Evolutionary conservation across 768 basidiomycete genomes (phyloP).

Genomic region (Mycena maculata): DNA sequence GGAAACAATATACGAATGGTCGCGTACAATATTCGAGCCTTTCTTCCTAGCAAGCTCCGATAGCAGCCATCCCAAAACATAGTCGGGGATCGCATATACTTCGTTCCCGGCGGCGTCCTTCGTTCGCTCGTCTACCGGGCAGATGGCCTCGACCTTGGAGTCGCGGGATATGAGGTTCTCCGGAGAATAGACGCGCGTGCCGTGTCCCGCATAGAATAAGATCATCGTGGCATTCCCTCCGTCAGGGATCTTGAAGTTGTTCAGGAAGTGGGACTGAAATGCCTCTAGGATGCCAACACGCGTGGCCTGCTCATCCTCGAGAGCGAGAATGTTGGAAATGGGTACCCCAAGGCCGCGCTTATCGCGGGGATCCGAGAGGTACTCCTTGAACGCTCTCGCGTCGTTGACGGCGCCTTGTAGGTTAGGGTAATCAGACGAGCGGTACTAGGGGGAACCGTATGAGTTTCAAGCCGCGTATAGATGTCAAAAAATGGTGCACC

Average conservation of each 20-base stretch:
- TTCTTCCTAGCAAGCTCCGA: conserved; percentile 18
- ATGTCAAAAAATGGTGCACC: background rate
- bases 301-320: conserved; percentile 13
- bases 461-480: background rate
- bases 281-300: conserved; percentile 13
- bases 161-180: background rate
- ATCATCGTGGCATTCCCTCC: conserved; percentile 21
- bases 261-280: conserved; percentile 10
- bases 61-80: conserved; percentile 18
- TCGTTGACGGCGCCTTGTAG: conserved; percentile 16
- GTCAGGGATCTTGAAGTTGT: conserved; percentile 10
- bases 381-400: background rate
- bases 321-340: background rate
- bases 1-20: background rate
- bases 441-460: background rate
- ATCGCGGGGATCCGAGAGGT: conserved; percentile 2
- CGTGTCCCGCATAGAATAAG: conserved; percentile 19
- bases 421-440: background rate
- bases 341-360: conserved; percentile 11
- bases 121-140: conserved; percentile 18
- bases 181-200: background rate
- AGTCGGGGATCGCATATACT: conserved; percentile 22
- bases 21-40: conserved; percentile 21
- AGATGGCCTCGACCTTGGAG: conserved; percentile 11
- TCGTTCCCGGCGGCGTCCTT: background rate